Conservation (phyloP, 2,329 filamentous ascomycete genomes). For the Fusarium sp. region DNA sequence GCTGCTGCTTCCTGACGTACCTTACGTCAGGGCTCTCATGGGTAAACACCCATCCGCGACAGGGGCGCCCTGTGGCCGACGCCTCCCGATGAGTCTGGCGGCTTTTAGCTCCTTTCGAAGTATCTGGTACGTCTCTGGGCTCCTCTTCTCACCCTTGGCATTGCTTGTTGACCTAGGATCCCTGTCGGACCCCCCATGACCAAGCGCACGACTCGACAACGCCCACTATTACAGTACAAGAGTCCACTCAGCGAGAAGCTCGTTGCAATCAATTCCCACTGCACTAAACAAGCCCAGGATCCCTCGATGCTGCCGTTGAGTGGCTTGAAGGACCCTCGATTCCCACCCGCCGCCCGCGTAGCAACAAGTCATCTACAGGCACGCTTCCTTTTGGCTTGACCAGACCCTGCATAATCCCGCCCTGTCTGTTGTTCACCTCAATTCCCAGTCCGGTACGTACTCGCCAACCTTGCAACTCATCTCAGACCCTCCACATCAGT, state of each 20-base stretch:
- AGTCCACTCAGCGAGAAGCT: constrained; percentile 35
- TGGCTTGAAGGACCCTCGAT: constrained; percentile 45
- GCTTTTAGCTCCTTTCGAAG: constrained; percentile 37
- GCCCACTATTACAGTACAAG: constrained; percentile 20
- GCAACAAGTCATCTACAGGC: constrained; percentile 37
- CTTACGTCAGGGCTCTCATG: constrained; percentile 48
- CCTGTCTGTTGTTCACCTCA: constrained; percentile 42
- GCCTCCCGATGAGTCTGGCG: constrained; percentile 43
- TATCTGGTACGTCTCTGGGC: constrained; percentile 41
- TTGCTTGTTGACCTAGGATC: constrained; percentile 46
- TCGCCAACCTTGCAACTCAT: constrained; percentile 41
- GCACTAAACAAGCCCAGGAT: constrained; percentile 45
- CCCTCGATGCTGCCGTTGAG: constrained; percentile 47
- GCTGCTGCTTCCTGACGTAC: constrained; percentile 41
- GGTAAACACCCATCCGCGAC: constrained; percentile 44
- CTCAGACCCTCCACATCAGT: constrained; percentile 49
- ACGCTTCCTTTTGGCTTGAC: constrained; percentile 36
- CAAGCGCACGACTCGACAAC: constrained; percentile 41
- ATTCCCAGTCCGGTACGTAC: constrained; percentile 44
- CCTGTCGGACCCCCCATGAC: constrained; percentile 41
- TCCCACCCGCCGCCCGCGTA: constrained; percentile 39
- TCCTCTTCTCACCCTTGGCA: constrained; percentile 37
- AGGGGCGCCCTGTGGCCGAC: constrained; percentile 44
- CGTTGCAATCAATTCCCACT: constrained; percentile 43
- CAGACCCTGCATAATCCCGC: constrained; percentile 50